Evolutionary conservation across 768 basidiomycete genomes (phyloP).

Genomic region (Phaeolepiota aurea): DNA sequence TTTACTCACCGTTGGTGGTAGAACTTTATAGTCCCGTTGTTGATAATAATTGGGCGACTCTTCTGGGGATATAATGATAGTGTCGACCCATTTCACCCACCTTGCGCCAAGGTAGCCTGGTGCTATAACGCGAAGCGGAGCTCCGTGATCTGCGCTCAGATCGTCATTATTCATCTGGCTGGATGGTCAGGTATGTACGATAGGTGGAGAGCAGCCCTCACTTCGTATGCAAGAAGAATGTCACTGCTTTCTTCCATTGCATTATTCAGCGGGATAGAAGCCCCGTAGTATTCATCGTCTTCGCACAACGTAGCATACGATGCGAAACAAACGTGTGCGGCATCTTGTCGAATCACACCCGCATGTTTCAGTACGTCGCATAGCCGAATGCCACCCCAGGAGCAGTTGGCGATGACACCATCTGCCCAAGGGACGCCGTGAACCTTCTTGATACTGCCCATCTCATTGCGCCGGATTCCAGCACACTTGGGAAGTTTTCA

Average conservation of each 20-base stretch:
- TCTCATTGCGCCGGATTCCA: slow-evolving; percentile 59
- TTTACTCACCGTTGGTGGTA: slow-evolving; percentile 43
- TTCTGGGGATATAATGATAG: slow-evolving; percentile 37
- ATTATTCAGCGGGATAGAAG: slow-evolving; percentile 48
- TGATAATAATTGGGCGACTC: slow-evolving; percentile 70
- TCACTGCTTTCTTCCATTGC: slow-evolving; percentile 38
- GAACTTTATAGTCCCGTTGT: slow-evolving; percentile 61
- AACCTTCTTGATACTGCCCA: slow-evolving; percentile 49
- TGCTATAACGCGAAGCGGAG: slow-evolving; percentile 57
- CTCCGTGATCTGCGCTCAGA: slow-evolving; percentile 53
- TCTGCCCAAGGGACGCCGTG: slow-evolving; percentile 58
- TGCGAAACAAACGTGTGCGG: slow-evolving; percentile 49
- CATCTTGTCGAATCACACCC: slow-evolving; percentile 24
- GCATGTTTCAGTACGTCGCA: slow-evolving; percentile 44
- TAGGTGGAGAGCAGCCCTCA: slow-evolving; percentile 11
- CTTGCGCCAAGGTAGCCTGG: slow-evolving; percentile 64
- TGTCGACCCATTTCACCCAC: slow-evolving; percentile 74
- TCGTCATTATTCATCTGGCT: slow-evolving; percentile 59
- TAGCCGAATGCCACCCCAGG: slow-evolving; percentile 56
- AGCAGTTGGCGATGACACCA: slow-evolving; percentile 63
- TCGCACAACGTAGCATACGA: slow-evolving; percentile 54
- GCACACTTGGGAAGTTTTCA: slow-evolving; percentile 35
- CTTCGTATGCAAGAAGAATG: slow-evolving; percentile 58
- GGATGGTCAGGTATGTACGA: slow-evolving; percentile 1
- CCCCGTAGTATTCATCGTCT: slow-evolving; percentile 55